phyloP scores from a whole-genome alignment of 257 asterid species.

The Lavandula angustifolia region DNA sequence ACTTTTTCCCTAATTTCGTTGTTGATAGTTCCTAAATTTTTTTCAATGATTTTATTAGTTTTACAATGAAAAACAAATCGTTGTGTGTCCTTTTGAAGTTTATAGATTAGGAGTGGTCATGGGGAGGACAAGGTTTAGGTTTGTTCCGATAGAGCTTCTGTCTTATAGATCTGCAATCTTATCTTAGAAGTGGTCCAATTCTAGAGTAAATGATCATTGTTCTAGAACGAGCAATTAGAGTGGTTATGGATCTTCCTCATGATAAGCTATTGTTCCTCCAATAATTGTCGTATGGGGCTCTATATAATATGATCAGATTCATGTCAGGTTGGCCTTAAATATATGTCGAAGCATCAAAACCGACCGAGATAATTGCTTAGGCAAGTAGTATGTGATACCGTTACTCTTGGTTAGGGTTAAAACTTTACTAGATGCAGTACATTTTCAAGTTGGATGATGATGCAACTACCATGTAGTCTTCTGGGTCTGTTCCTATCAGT shows the following conservation, averaged over 20 bases:
- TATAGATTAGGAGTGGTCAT: not conserved
- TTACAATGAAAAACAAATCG: not conserved
- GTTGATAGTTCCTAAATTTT: not conserved
- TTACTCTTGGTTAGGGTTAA: conserved; percentile 1
- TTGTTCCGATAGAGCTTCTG: not conserved
- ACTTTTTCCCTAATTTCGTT: not conserved
- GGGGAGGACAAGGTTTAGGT: not conserved
- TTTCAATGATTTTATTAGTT: not conserved
- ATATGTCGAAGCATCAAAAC: not conserved
- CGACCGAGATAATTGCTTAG: not conserved
- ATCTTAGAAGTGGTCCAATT: not conserved
- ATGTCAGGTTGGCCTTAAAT: not conserved
- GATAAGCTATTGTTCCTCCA: not conserved
- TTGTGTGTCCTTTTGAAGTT: not conserved
- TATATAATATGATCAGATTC: not conserved
- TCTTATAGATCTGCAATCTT: not conserved
- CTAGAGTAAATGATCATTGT: not conserved
- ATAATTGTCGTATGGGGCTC: not conserved
- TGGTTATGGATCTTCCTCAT: not conserved
- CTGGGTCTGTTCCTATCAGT: conserved; percentile 5
- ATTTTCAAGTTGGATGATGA: conserved; percentile 8
- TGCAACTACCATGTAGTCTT: conserved; percentile 13
- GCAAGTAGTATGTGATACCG: conserved; percentile 8
- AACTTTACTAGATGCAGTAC: not conserved
- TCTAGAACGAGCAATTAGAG: not conserved